Evolutionary conservation across 2,329 filamentous ascomycete species (phyloP).

Genomic region (Graphilbum ipis-grandicollis): DNA sequence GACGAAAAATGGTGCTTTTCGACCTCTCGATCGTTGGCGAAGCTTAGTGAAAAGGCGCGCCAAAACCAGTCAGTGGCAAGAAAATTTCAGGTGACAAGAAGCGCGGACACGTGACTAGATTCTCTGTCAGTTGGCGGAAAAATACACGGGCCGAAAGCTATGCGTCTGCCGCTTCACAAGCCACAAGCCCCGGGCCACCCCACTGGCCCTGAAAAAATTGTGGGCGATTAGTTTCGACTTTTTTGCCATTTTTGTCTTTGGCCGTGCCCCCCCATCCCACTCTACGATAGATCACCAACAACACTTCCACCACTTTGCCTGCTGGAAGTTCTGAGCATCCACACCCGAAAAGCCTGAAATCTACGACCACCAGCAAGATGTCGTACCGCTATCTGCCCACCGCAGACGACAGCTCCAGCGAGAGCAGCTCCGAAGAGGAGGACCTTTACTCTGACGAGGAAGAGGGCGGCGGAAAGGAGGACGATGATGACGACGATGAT

Average conservation of each 20-base stretch:
- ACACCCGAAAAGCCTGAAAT: no score
- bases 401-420: conserved; percentile 81
- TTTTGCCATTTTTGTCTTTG: neutral
- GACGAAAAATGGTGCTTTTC: no score
- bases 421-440: conserved; percentile 93
- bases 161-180: no score
- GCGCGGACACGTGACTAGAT: neutral
- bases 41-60: no score
- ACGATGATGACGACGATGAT: conserved; percentile 34
- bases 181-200: conserved; percentile 1
- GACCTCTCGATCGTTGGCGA: no score
- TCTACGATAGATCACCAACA: neutral
- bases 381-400: conserved; percentile 72
- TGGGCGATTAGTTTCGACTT: conserved; percentile 1
- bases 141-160: no score
- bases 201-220: conserved; percentile 3
- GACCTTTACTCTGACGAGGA: conserved; percentile 76
- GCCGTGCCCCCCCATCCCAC: neutral
- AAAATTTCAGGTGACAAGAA: no score
- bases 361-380: conserved; percentile 34
- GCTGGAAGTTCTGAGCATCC: no score
- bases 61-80: no score
- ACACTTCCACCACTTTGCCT: no score
- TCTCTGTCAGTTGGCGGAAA: no score
- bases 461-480: conserved; percentile 46